These are phyloP conservation scores for Podospora bellae-mahoneyi DNA, from an alignment of 495 filamentous ascomycete species.

Conservation along the genomic window DNA sequence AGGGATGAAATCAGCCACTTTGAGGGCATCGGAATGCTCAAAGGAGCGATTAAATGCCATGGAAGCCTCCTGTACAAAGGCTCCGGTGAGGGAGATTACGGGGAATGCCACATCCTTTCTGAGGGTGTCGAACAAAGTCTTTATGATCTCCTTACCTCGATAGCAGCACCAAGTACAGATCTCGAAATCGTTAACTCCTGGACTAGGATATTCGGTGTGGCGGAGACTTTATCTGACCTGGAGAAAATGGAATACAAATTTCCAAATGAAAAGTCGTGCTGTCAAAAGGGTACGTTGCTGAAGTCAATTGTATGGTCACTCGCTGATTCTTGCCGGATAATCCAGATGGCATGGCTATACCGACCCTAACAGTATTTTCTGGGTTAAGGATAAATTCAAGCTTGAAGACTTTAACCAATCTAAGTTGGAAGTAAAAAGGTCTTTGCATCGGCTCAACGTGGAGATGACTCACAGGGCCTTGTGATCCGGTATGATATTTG, in stretches of 20 bases:
- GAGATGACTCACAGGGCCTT: no score
- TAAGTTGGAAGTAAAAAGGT: slow-evolving; percentile 29
- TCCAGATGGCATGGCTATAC: slow-evolving; percentile 42
- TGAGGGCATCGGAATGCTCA: slow-evolving; percentile 18
- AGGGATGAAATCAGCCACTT: slow-evolving; percentile 35
- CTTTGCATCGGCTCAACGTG: no score
- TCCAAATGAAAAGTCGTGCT: not conserved
- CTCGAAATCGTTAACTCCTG: slow-evolving; percentile 36
- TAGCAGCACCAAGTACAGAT: slow-evolving; percentile 30
- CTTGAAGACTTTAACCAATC: slow-evolving; percentile 43
- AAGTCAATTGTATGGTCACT: no score
- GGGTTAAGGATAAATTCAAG: slow-evolving; percentile 37
- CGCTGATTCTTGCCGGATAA: not conserved
- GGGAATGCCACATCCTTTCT: slow-evolving; percentile 34
- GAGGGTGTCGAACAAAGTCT: slow-evolving; percentile 39
- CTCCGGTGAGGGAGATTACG: not conserved
- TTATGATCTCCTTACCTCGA: slow-evolving; percentile 31
- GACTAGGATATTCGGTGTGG: slow-evolving; percentile 36
- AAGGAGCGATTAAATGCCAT: slow-evolving; percentile 33
- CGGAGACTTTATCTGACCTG: slow-evolving; percentile 31
- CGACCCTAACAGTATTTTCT: slow-evolving; percentile 43
- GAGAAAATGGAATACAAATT: slow-evolving; percentile 20
- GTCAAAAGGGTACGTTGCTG: no score
- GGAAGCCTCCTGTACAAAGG: slow-evolving; percentile 22
- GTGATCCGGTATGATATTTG: no score